Percentiles rank a stretch among this genome's conserved stretches.
These are phyloP conservation scores for Lenwebbia sp. DNA, from an alignment of 345 rosid genomes.

Conservation along the genomic window DNA sequence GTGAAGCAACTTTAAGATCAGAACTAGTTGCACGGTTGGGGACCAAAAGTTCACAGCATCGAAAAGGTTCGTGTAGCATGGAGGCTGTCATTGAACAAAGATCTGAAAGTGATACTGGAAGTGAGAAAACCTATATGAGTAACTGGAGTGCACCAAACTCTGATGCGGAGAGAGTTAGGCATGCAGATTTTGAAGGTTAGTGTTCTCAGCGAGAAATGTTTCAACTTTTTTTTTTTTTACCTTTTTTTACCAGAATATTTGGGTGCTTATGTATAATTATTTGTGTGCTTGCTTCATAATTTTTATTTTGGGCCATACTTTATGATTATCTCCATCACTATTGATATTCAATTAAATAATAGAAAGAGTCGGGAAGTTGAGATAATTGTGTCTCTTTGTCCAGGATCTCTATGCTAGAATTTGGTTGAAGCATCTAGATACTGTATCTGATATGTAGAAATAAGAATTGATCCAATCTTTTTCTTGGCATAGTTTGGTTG, in stretches of 20 bases:
- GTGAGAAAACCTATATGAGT: constrained; percentile 49
- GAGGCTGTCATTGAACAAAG: constrained; percentile 36
- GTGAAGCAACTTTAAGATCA: constrained; percentile 84
- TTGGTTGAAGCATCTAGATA: neutral
- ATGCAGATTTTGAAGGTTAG: constrained; percentile 39
- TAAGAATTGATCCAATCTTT: neutral
- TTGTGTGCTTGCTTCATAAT: neutral
- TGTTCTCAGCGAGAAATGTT: neutral
- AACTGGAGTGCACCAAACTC: constrained; percentile 32
- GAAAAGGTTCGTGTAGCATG: constrained; percentile 21
- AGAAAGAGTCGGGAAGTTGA: neutral
- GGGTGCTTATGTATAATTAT: neutral
- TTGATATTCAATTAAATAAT: neutral
- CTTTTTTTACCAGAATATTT: neutral
- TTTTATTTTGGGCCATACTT: neutral
- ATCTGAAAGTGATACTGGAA: constrained; percentile 43
- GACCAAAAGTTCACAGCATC: constrained; percentile 34
- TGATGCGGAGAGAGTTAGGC: constrained; percentile 29
- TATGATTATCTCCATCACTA: neutral
- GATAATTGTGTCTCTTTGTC: neutral
- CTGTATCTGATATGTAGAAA: neutral
- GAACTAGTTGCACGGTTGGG: constrained; percentile 63
- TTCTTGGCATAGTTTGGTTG: neutral
- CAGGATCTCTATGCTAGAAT: neutral
- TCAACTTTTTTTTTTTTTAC: neutral